These are phyloP conservation scores for Nannochloris sp. DNA, from an alignment of 139 green algal species.

Conservation along the genomic window DNA sequence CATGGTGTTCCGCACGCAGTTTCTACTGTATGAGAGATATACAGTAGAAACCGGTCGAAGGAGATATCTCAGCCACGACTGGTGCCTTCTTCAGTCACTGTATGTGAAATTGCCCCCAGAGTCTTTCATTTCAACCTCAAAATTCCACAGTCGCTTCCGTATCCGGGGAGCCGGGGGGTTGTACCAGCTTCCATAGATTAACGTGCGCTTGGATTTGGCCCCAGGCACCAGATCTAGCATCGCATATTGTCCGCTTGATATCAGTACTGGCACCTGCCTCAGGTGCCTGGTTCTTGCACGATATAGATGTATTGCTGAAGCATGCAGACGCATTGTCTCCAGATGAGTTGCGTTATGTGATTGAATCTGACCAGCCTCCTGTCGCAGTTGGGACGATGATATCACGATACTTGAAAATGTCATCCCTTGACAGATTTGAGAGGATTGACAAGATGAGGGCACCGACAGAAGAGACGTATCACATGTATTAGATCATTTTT, in stretches of 20 bases:
- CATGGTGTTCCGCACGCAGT: too few relatives aligned
- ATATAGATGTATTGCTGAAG: not conserved
- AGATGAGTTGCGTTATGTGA: conserved; percentile 10
- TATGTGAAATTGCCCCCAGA: conserved; percentile 1
- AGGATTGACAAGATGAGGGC: not conserved
- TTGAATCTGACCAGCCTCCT: conserved; percentile 7
- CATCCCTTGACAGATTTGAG: conserved; percentile 31
- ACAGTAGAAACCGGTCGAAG: not conserved
- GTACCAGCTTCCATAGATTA: conserved; percentile 6
- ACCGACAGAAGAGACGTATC: too few relatives aligned
- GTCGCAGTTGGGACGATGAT: conserved; percentile 9
- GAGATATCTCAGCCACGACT: not conserved
- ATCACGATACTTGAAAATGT: conserved; percentile 33
- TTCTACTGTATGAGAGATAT: too few relatives aligned
- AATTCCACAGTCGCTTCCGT: not conserved
- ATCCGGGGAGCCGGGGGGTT: not conserved
- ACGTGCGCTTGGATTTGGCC: conserved; percentile 3
- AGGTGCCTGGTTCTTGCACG: not conserved
- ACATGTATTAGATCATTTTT: too few relatives aligned
- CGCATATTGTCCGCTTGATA: not conserved
- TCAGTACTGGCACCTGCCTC: conserved; percentile 3
- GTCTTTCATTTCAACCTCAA: not conserved
- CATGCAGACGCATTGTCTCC: conserved; percentile 6
- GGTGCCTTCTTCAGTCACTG: not conserved
- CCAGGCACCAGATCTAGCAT: not conserved